phyloP scores from a whole-genome alignment of 1,284 basidiomycete species.

The Xerocomus minutiporus region DNA sequence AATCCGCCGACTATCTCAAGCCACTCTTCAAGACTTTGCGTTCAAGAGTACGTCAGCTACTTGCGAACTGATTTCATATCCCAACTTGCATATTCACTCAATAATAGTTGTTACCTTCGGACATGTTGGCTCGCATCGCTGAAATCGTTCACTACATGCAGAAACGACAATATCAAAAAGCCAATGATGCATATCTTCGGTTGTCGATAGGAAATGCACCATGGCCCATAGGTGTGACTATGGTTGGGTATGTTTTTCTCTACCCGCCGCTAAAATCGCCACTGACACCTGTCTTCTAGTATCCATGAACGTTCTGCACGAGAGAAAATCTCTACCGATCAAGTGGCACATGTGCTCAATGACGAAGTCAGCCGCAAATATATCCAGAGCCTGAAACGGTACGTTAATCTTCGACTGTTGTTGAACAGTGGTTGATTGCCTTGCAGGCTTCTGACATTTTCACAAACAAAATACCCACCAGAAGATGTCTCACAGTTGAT shows the following conservation, averaged over 20 bases:
- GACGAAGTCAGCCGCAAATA: slow-evolving; percentile 99
- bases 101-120: slow-evolving; percentile 70
- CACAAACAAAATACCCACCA: slow-evolving; percentile 92
- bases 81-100: slow-evolving; percentile 9
- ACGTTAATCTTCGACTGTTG: slow-evolving; percentile 21
- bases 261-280: not conserved
- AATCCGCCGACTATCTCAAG: slow-evolving; percentile 95
- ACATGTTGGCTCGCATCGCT: slow-evolving; percentile 85
- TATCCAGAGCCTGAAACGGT: slow-evolving; percentile 96
- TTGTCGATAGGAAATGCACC: slow-evolving; percentile 98
- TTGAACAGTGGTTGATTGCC: slow-evolving; percentile 7
- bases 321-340: slow-evolving; percentile 95
- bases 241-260: slow-evolving; percentile 76
- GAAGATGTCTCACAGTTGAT: slow-evolving; percentile 87
- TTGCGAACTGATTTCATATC: slow-evolving; percentile 2
- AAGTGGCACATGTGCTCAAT: slow-evolving; percentile 96
- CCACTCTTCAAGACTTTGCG: slow-evolving; percentile 91
- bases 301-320: slow-evolving; percentile 97
- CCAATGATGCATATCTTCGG: slow-evolving; percentile 96
- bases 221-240: slow-evolving; percentile 99
- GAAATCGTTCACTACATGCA: slow-evolving; percentile 98
- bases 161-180: slow-evolving; percentile 86
- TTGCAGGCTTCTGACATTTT: slow-evolving; percentile 81
- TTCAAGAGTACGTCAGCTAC: slow-evolving; percentile 59
- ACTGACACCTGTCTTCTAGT: slow-evolving; percentile 40